A percentile compares a stretch with the other conserved stretches of the same genome.
phyloP scores from a whole-genome alignment of 306 rosid species.

The Ceratonia siliqua region DNA sequence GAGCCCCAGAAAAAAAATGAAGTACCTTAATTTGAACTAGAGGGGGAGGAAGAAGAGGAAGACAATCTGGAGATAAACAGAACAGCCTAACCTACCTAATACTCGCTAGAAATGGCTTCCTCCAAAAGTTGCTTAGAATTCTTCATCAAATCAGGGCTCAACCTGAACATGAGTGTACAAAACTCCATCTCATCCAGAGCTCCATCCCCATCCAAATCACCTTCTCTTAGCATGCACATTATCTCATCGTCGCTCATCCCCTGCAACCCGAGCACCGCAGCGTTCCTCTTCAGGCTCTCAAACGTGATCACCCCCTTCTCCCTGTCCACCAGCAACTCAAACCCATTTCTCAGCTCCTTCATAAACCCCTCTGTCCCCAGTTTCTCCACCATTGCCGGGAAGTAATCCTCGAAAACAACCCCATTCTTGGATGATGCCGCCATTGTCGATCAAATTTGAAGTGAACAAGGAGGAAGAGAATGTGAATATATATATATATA shows the following conservation, averaged over 20 bases:
- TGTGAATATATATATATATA: too few species aligned
- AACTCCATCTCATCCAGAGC: constrained; percentile 81
- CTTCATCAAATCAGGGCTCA: constrained; percentile 82
- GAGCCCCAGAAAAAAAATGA: background rate
- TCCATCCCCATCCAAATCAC: constrained; percentile 82
- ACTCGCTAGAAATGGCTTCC: constrained; percentile 45
- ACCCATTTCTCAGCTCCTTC: constrained; percentile 76
- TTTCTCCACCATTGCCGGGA: constrained; percentile 75
- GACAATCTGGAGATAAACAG: background rate
- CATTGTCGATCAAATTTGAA: constrained; percentile 27
- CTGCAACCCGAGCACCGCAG: constrained; percentile 70
- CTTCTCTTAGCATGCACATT: constrained; percentile 72
- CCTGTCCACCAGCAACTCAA: constrained; percentile 61
- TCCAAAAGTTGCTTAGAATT: constrained; percentile 54
- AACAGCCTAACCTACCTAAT: background rate
- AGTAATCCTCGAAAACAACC: constrained; percentile 65
- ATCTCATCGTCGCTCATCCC: constrained; percentile 74
- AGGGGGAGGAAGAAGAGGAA: background rate
- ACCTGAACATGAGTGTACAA: constrained; percentile 78
- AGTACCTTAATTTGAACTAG: background rate
- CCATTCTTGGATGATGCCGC: constrained; percentile 45
- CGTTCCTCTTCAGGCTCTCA: constrained; percentile 80
- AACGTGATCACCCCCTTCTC: constrained; percentile 68
- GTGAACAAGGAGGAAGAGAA: too few species aligned
- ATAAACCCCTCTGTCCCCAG: constrained; percentile 74